Evolutionary conservation across 2,329 filamentous ascomycete species (phyloP), one percentile per base, ranked within the genome.

Genomic region (Tolypocladium album): DNA sequence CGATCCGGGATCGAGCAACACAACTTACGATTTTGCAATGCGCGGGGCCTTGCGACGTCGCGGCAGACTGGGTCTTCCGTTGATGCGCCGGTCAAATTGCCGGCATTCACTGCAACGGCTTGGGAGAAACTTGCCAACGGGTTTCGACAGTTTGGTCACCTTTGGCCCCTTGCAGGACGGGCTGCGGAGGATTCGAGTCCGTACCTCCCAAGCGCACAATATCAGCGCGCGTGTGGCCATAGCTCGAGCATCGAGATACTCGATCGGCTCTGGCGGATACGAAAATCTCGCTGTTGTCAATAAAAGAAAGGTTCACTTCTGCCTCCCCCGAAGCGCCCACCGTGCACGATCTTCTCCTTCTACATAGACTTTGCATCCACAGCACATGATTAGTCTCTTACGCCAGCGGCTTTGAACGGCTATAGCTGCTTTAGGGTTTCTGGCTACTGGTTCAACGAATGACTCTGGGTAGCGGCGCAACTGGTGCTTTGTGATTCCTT

Each of bases 341-440:
- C 36, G 39, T 13, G 38, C 27, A 59, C 50, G 24, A 39, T 24
- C 52, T 38, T 43, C 24, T 55, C 42, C n/a, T 58, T 27, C 38
- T 59, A 36, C 57, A 55, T 59, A 59, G 57, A 59, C 50, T 12
- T 55, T 38, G 57, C 57, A 43, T 59, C 27, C 50, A 9, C 50
- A 36, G 50, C 17, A 12, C 27, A 11, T 24, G 7, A 31, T 53
- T 53, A 11, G 15, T 53, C 47, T 20, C 7, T 36, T 53, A 27
- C 27, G 4, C 27, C 50, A 27, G 27, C 50, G 50, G 27, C 17
- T n/a, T 40, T 34, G 17, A 53, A 53, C 50, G 24, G 27, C 17
- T 36, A 8, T 34, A 4, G 50, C 17, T 53, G 50, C 17, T 20
- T 52, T 53, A 36, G 50, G 34, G 17, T n/a, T 31, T 5, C 27